Conservation (phyloP, 192 early-diverging fungal genomes). For the Podochytrium sp. region DNA sequence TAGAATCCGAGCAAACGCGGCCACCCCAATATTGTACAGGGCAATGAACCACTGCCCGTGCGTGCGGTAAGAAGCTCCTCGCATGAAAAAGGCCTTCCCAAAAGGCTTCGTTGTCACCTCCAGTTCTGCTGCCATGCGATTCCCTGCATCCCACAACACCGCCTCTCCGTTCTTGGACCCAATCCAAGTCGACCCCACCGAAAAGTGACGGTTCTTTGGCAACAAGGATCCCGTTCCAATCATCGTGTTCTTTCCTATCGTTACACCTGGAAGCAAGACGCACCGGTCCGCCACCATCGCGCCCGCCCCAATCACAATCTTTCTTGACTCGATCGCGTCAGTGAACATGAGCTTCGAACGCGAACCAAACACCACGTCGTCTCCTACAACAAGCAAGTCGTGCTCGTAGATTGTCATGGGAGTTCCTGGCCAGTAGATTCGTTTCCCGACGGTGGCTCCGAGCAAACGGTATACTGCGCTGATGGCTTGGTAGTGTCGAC, state of each 20-base stretch:
- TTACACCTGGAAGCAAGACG: conserved; percentile 48
- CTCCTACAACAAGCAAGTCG: conserved; percentile 47
- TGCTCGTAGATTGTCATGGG: conserved; percentile 41
- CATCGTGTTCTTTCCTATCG: conserved; percentile 40
- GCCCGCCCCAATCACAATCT: conserved; percentile 39
- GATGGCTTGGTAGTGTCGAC: conserved; percentile 49
- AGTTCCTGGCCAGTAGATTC: conserved; percentile 55
- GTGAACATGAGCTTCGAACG: conserved; percentile 40
- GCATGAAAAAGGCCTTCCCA: conserved; percentile 49
- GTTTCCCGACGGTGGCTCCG: conserved; percentile 49
- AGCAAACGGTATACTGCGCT: conserved; percentile 41
- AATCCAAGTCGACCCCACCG: conserved; percentile 40
- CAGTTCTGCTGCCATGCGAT: background rate
- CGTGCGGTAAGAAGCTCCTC: conserved; percentile 40
- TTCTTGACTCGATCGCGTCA: conserved; percentile 36
- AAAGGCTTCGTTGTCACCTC: conserved; percentile 42
- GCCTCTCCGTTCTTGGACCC: conserved; percentile 45
- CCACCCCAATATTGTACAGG: background rate
- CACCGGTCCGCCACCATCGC: conserved; percentile 46
- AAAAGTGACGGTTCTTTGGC: conserved; percentile 31
- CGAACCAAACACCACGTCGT: conserved; percentile 55
- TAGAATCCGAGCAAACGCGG: background rate
- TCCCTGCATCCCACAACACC: conserved; percentile 34
- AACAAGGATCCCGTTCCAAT: conserved; percentile 48
- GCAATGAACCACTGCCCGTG: conserved; percentile 12